phyloP scores from a whole-genome alignment of 2,329 filamentous ascomycete genomes.

The Penicillium sp. region DNA sequence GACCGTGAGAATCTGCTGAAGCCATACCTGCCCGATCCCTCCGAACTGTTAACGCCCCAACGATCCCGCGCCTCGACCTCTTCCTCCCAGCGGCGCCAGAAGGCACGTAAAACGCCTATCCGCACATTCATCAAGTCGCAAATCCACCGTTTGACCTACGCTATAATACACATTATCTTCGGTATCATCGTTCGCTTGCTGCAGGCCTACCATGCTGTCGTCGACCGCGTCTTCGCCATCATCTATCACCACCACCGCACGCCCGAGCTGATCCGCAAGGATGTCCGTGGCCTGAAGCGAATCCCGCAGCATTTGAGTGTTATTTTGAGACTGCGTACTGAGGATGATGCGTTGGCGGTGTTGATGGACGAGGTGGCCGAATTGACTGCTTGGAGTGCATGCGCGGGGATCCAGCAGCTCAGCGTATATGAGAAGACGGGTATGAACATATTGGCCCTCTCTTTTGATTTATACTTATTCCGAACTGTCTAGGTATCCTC shows the following conservation, averaged over 20 bases:
- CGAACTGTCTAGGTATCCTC: slow-evolving; percentile 59
- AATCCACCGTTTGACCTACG: slow-evolving; percentile 43
- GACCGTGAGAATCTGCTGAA: slow-evolving; percentile 51
- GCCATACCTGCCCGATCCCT: slow-evolving; percentile 49
- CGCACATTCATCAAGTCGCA: slow-evolving; percentile 44
- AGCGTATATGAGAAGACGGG: slow-evolving; percentile 91
- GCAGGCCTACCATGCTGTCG: slow-evolving; percentile 70
- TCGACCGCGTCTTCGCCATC: slow-evolving; percentile 72
- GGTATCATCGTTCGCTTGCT: slow-evolving; percentile 80
- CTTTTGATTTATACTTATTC: slow-evolving; percentile 2
- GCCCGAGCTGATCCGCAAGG: slow-evolving; percentile 82
- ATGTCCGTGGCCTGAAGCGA: slow-evolving; percentile 68
- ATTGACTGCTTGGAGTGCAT: slow-evolving; percentile 86
- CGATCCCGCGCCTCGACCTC: slow-evolving; percentile 12
- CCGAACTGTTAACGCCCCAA: slow-evolving; percentile 21
- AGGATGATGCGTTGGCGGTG: slow-evolving; percentile 70
- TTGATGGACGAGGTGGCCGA: slow-evolving; percentile 88
- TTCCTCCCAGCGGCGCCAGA: slow-evolving; percentile 22
- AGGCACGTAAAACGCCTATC: slow-evolving; percentile 37
- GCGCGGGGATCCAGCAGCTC: slow-evolving; percentile 77
- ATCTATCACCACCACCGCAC: slow-evolving; percentile 94
- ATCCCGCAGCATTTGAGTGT: slow-evolving; percentile 84
- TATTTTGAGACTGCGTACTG: slow-evolving; percentile 66
- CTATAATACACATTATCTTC: slow-evolving; percentile 66
- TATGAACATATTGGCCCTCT: slow-evolving; percentile 40